Conservation (phyloP, 129 eudicot genomes). For the Cynara cardunculus region DNA sequence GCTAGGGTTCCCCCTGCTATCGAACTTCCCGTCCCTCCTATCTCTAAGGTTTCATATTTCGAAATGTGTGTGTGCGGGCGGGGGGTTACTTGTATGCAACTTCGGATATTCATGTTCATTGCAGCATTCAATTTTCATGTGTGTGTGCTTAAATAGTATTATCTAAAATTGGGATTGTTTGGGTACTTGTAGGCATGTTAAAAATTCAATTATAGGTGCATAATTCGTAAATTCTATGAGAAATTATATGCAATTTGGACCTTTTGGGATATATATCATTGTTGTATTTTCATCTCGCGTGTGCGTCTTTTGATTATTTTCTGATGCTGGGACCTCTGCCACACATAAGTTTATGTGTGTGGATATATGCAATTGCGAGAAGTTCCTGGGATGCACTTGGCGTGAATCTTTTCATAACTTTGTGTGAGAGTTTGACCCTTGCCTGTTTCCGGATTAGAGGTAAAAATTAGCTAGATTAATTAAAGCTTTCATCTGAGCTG, state of each 20-base stretch:
- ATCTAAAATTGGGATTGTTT: background rate
- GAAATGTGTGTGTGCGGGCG: background rate
- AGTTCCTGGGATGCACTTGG: background rate
- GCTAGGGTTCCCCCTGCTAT: conserved; percentile 82
- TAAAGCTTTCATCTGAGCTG: background rate
- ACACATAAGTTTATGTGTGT: background rate
- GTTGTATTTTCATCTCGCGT: background rate
- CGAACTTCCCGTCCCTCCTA: conserved; percentile 60
- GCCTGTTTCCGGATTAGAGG: background rate
- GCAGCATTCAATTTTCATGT: background rate
- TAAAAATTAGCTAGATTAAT: background rate
- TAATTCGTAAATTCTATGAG: background rate
- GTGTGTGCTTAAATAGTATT: background rate
- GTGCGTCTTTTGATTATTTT: background rate
- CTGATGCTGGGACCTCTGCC: background rate
- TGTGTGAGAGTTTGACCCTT: background rate
- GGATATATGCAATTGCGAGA: background rate
- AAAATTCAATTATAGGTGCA: background rate
- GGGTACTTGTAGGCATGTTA: background rate
- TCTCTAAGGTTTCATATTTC: conserved; percentile 52
- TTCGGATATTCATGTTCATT: background rate
- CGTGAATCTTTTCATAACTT: background rate
- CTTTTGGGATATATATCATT: too few relatives aligned
- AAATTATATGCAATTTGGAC: background rate
- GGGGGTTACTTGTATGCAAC: background rate